Evolutionary conservation across 768 basidiomycete species (phyloP), one percentile per base, ranked within the genome.

Genomic region (Suillus subaureus): DNA sequence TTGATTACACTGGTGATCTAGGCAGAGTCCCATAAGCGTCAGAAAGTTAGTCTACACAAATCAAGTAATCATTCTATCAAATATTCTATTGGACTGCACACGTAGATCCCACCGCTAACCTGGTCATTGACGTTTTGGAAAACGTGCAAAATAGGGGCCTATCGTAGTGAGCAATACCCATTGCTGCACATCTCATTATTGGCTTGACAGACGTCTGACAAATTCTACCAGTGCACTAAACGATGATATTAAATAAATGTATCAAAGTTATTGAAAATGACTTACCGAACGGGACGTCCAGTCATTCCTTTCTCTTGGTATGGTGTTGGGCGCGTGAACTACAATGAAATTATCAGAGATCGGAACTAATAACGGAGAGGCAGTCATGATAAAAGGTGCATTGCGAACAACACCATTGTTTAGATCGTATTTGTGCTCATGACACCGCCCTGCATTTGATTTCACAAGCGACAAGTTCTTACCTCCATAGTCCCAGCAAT

Each of bases 401-500:
- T 18, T 23, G 37, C 2, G 16, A 26, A 40, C 4, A 18, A 18
- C 6, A 26, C 9, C 37, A 26, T 40, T 4, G n/a, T 8, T 57
- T 23, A 26, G n/a, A 40, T 35, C 61, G 51, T 5, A 65, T 55
- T 57, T 47, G 61, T 40, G 56, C 56, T 31, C 79, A 79, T 16
- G 77, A 74, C 79, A 80, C 77, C 75, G 35, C 66, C 70, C 18
- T 63, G 64, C 64, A 74, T 67, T 63, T 78, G 77, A 26, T 23
- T 5, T 68, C 42, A 64, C 69, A 15, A 62, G 63, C 45, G 67
- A 66, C 67, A 63, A 33, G 54, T 62, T 76, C 81, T 61, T 47
- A 87, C 86, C 78, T 93, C 91, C 90, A 92, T 91, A 21, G 84
- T 78, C 16, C 91, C 89, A 13, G 87, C 93, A 64, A 94, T 94